phyloP scores from a whole-genome alignment of 257 asterid species.

The Salvia splendens region DNA sequence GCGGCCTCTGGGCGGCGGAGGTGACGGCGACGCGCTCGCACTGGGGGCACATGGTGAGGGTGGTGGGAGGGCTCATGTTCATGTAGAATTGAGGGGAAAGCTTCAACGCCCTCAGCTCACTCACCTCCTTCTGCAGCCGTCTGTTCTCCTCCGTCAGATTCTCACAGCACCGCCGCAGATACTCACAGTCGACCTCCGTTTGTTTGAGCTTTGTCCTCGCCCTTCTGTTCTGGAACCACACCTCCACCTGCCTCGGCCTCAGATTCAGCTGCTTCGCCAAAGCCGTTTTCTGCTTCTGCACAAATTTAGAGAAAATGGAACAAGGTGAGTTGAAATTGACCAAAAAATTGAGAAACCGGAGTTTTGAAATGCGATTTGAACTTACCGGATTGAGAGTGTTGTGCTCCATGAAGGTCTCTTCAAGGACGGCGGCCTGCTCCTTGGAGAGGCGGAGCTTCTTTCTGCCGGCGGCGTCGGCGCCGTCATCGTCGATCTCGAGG shows the following conservation, averaged over 20 bases:
- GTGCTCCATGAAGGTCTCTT: constrained; percentile 89
- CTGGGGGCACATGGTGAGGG: constrained; percentile 96
- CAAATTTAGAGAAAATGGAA: background rate
- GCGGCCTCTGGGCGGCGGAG: constrained; percentile 36
- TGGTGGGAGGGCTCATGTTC: constrained; percentile 96
- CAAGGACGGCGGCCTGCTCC: constrained; percentile 91
- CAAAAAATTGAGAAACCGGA: background rate
- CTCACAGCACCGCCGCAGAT: constrained; percentile 84
- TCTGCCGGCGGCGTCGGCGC: constrained; percentile 75
- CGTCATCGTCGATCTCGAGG: constrained; percentile 72
- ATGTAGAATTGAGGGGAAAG: constrained; percentile 83
- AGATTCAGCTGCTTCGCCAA: constrained; percentile 80
- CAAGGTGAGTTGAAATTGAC: background rate
- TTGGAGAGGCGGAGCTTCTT: constrained; percentile 92
- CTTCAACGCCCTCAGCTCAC: constrained; percentile 79
- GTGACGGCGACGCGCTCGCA: constrained; percentile 83
- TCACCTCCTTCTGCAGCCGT: constrained; percentile 80
- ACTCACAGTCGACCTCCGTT: constrained; percentile 94
- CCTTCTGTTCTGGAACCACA: constrained; percentile 98
- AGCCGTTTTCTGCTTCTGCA: constrained; percentile 91
- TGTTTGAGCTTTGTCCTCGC: constrained; percentile 99
- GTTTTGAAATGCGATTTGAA: background rate
- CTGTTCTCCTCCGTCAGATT: constrained; percentile 83
- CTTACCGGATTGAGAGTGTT: constrained; percentile 88
- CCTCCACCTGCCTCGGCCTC: constrained; percentile 95